These are phyloP conservation scores for Diaporthe ampelina DNA, from an alignment of 2,329 filamentous ascomycete species.

Conservation along the genomic window DNA sequence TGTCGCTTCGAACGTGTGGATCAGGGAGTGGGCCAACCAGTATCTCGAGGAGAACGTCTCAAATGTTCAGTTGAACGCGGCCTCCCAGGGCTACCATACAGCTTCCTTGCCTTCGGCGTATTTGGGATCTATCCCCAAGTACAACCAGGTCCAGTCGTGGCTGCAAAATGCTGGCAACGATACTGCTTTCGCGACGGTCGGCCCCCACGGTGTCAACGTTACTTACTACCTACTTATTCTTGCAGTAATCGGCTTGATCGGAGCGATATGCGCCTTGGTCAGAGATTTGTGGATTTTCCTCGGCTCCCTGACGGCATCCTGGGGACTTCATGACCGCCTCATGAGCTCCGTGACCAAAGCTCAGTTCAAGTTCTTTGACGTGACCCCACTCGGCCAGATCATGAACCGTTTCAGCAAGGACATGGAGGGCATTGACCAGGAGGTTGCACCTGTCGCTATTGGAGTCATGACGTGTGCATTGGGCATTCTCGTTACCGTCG, in stretches of 20 bases:
- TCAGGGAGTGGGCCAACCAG: conserved; percentile 93
- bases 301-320: conserved; percentile 90
- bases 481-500: conserved; percentile 84
- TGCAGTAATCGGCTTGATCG: conserved; percentile 81
- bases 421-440: conserved; percentile 93
- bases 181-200: conserved; percentile 53
- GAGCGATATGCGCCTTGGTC: conserved; percentile 84
- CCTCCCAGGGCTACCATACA: conserved; percentile 53
- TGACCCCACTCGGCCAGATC: conserved; percentile 93
- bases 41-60: conserved; percentile 70
- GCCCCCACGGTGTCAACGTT: conserved; percentile 76
- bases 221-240: conserved; percentile 89
- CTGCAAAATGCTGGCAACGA: conserved; percentile 57
- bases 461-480: conserved; percentile 75
- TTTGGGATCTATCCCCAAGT: conserved; percentile 57
- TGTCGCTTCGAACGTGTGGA: conserved; percentile 94
- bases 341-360: conserved; percentile 86
- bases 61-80: conserved; percentile 51
- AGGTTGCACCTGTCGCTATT: conserved; percentile 93
- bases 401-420: conserved; percentile 99
- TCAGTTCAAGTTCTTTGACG: conserved; percentile 98
- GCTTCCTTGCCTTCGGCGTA: conserved; percentile 55
- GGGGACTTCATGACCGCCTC: conserved; percentile 83
- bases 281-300: conserved; percentile 92
- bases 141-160: conserved; percentile 51